Evolutionary conservation across 2,329 filamentous ascomycete genomes (phyloP).

Genomic region (Pyrenophora teres): DNA sequence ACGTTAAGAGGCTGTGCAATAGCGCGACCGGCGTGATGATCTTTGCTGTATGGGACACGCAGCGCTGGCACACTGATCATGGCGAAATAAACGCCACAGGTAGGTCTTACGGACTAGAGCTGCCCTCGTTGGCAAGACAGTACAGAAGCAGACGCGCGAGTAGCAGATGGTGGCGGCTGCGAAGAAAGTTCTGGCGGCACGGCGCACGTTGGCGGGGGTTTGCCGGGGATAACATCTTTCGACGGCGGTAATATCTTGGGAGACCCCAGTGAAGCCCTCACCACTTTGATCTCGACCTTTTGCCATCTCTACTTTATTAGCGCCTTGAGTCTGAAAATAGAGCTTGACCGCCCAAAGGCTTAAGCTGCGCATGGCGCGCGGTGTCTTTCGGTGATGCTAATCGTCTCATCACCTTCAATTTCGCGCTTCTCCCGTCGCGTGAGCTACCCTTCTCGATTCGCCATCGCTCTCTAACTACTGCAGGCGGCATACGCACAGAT

Average conservation of each 20-base stretch:
- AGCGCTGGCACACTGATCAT: not conserved
- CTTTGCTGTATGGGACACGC: not conserved
- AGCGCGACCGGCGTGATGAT: not conserved
- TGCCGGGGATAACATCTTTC: not conserved
- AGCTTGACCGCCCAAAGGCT: too few species aligned
- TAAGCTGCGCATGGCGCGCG: too few species aligned
- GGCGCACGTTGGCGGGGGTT: not conserved
- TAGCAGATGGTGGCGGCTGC: not conserved
- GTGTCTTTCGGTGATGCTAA: too few species aligned
- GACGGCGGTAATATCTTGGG: not conserved
- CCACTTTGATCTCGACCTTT: not conserved
- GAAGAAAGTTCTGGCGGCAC: not conserved
- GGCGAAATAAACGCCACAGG: not conserved
- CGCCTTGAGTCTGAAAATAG: too few species aligned
- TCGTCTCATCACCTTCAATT: not conserved
- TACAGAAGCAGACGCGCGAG: not conserved
- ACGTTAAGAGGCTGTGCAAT: conserved; percentile 2
- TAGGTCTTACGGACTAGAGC: not conserved
- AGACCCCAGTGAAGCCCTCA: not conserved
- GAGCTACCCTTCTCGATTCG: too few species aligned
- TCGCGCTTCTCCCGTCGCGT: not conserved
- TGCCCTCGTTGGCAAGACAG: not conserved
- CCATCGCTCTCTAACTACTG: not conserved
- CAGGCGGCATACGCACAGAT: not conserved
- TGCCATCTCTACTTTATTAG: not conserved